These are phyloP conservation scores for Hypoxylon subgilvum DNA, from an alignment of 495 filamentous ascomycete genomes.

Conservation along the genomic window DNA sequence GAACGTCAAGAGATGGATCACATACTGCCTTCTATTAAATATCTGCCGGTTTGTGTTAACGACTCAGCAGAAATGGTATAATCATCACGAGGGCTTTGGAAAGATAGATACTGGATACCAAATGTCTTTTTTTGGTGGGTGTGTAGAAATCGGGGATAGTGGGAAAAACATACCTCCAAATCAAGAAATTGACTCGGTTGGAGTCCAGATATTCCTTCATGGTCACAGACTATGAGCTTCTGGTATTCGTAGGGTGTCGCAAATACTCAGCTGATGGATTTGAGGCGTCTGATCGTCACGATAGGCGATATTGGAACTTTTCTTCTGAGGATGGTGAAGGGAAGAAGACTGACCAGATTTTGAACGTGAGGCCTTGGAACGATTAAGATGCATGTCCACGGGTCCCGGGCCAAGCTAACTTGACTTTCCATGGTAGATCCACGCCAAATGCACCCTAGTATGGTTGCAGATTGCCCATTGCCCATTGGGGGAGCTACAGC, in stretches of 20 bases:
- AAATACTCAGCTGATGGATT: conserved; percentile 1
- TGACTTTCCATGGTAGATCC: conserved; percentile 33
- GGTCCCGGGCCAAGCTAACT: conserved; percentile 37
- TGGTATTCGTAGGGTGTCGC: not conserved
- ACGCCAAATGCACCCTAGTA: conserved; percentile 31
- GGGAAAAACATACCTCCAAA: conserved; percentile 89
- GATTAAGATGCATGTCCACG: conserved; percentile 39
- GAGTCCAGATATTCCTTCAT: conserved; percentile 77
- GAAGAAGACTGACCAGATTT: conserved; percentile 37
- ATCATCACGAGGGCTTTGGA: conserved; percentile 8
- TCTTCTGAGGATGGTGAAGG: conserved; percentile 35
- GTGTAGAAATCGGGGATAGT: conserved; percentile 35
- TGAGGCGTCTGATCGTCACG: conserved; percentile 8
- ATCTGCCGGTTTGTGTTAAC: conserved; percentile 62
- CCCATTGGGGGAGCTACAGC: conserved; percentile 16
- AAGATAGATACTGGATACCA: conserved; percentile 1
- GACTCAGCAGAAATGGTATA: conserved; percentile 33
- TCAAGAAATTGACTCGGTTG: conserved; percentile 95
- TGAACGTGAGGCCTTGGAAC: conserved; percentile 37
- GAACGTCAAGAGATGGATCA: conserved; percentile 38
- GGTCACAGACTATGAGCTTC: conserved; percentile 33
- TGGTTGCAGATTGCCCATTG: conserved; percentile 23
- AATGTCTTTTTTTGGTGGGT: conserved; percentile 30
- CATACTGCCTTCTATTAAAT: conserved; percentile 88
- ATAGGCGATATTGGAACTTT: conserved; percentile 27